Percentiles rank a stretch among this genome's conserved stretches.
Conservation (phyloP, 192 early-diverging fungal species). For the Rhizophagus prolifer region DNA sequence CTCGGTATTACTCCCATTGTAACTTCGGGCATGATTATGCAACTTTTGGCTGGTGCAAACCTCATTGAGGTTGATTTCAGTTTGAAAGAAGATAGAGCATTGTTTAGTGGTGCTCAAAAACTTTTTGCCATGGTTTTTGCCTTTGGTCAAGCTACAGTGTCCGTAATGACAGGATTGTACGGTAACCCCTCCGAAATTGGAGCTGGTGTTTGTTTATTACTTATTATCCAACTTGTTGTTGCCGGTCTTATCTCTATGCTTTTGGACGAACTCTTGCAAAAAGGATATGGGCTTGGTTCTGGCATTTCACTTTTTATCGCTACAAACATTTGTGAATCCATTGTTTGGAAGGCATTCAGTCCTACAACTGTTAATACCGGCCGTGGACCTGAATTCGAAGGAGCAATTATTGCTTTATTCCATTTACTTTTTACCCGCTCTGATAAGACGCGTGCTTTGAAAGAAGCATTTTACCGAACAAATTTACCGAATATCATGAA, state of each 20-base stretch:
- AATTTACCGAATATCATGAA: conserved; percentile 88
- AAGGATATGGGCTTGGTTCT: conserved; percentile 99
- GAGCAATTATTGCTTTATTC: conserved; percentile 93
- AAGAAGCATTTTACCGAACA: conserved; percentile 94
- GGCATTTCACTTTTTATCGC: conserved; percentile 99
- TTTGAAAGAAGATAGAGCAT: conserved; percentile 96
- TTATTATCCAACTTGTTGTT: conserved; percentile 96
- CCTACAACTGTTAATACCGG: conserved; percentile 98
- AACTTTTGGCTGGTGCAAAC: conserved; percentile 96
- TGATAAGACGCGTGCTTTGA: conserved; percentile 96
- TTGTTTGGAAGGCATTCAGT: conserved; percentile 98
- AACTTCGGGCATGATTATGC: conserved; percentile 99
- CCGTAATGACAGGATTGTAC: conserved; percentile 98
- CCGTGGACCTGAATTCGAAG: conserved; percentile 98
- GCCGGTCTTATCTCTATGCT: conserved; percentile 97
- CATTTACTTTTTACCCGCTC: conserved; percentile 91
- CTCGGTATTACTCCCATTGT: conserved; percentile 99
- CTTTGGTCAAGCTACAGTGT: conserved; percentile 97
- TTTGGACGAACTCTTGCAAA: conserved; percentile 98
- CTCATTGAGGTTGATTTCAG: conserved; percentile 99
- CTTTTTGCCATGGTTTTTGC: conserved; percentile 99
- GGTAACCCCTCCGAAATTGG: conserved; percentile 96
- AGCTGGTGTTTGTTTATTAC: conserved; percentile 91
- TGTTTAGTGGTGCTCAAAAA: conserved; percentile 99
- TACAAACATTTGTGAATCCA: conserved; percentile 99